phyloP scores from a whole-genome alignment of 2,329 filamentous ascomycete genomes.

The Botrytis porri region DNA sequence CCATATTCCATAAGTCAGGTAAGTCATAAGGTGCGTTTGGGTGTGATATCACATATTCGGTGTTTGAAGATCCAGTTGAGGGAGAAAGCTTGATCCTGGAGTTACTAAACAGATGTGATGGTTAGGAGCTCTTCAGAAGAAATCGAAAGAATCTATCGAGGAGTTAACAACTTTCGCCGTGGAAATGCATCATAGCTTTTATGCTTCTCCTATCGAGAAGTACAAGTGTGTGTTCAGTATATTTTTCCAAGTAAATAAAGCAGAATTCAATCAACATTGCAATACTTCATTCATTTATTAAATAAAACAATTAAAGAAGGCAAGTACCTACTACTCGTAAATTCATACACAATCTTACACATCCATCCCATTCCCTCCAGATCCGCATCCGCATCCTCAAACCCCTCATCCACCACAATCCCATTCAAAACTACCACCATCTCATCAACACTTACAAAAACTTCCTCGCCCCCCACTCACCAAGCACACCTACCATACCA shows the following conservation, averaged over 20 bases:
- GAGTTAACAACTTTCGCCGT: no score
- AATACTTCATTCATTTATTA: background rate
- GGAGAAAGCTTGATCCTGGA: no score
- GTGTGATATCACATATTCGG: no score
- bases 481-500: slow-evolving; percentile 10
- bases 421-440: no score
- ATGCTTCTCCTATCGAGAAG: background rate
- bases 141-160: no score
- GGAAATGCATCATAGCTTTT: no score
- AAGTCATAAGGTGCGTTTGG: no score
- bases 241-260: background rate
- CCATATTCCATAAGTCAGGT: no score
- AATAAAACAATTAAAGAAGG: background rate
- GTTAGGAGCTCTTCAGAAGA: no score
- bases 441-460: background rate
- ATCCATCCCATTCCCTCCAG: background rate
- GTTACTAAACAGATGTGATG: no score
- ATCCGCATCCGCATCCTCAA: background rate
- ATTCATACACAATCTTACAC: background rate
- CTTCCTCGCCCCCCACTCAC: slow-evolving; percentile 8
- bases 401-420: background rate
- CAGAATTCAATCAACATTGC: background rate
- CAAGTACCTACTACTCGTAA: background rate
- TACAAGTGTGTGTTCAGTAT: background rate
- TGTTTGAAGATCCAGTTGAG: no score